Evolutionary conservation across 2,329 filamentous ascomycete genomes (phyloP), one percentile per base, ranked within the genome.

Genomic region (Aspergillus ochraceus): DNA sequence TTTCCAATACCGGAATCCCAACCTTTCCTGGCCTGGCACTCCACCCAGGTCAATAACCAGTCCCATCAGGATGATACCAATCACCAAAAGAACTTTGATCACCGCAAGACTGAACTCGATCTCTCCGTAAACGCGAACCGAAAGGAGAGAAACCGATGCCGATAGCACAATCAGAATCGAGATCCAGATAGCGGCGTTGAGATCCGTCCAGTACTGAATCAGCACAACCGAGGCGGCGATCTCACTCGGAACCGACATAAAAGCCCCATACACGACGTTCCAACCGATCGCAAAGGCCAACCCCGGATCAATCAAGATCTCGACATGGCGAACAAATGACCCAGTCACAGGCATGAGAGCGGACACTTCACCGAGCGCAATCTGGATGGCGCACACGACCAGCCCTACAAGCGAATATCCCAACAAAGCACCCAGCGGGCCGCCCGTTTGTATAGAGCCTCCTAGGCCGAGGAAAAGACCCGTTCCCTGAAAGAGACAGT

Each of bases 1-100:
- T 22, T 76, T 83, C 90, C 89, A 92, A 74, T 90, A 90, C 45
- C 80, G 75, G 72, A 91, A 91, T 2, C 89, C 89, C 54, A 87
- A 80, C 4, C 83, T 78, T 20, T 83, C 79, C 0, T 81, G 82
- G 4, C 84, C 84, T 0, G 86, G 82, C 2, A 86, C 80, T 51
- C 86, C 87, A 30, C 87, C 87, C 1, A 88, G 79, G 66, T 87
- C 83, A 66, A 89, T 85, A 59, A 88, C 79, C 30, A 89, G 74
- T 2, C 77, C 75, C 52, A 80, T 67, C 45, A 81, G 67, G 47
- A 80, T 66, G 17, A 82, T 70, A 30, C 79, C 80, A 29, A 81
- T 64, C 51, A 83, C 81, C 46, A 79, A 76, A 17, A 81, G 60
- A 64, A 81, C 80, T 66, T 84, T 84, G 63, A 84, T 74, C 46